These are phyloP conservation scores for Solanum habrochaites DNA, from an alignment of 257 asterid genomes.

Conservation along the genomic window DNA sequence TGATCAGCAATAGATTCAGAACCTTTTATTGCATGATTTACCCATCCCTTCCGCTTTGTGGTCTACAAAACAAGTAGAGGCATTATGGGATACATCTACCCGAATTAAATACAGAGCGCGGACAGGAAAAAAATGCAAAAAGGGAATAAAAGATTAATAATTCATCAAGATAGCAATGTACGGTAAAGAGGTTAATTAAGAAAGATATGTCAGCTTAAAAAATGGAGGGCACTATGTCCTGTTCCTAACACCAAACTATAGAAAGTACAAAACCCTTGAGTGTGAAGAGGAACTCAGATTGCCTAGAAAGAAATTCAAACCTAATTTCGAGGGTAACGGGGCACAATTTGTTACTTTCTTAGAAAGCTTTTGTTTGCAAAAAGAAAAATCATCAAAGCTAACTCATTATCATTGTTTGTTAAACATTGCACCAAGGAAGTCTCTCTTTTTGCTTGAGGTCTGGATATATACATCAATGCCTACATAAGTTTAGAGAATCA, in stretches of 20 bases:
- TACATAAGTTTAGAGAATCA: background rate
- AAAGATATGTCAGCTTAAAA: background rate
- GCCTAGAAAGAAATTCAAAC: background rate
- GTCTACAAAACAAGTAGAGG: conserved; percentile 27
- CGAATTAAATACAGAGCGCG: background rate
- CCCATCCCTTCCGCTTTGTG: conserved; percentile 94
- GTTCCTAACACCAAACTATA: background rate
- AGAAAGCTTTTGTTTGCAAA: background rate
- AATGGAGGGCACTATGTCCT: background rate
- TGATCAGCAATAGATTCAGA: conserved; percentile 96
- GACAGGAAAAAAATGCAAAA: background rate
- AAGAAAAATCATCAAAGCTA: background rate
- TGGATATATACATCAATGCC: background rate
- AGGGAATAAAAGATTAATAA: background rate
- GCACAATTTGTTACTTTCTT: background rate
- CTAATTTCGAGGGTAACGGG: background rate
- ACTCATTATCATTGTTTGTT: background rate
- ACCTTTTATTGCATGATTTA: conserved; percentile 77
- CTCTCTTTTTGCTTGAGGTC: background rate
- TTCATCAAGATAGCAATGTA: background rate
- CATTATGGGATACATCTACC: background rate
- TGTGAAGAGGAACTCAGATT: background rate
- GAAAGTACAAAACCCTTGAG: background rate
- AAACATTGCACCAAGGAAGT: background rate
- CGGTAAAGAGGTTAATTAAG: background rate